Percentiles rank a stretch among this genome's conserved stretches.
phyloP scores from a whole-genome alignment of 2,329 filamentous ascomycete genomes.

The Diaporthe citrichinensis region DNA sequence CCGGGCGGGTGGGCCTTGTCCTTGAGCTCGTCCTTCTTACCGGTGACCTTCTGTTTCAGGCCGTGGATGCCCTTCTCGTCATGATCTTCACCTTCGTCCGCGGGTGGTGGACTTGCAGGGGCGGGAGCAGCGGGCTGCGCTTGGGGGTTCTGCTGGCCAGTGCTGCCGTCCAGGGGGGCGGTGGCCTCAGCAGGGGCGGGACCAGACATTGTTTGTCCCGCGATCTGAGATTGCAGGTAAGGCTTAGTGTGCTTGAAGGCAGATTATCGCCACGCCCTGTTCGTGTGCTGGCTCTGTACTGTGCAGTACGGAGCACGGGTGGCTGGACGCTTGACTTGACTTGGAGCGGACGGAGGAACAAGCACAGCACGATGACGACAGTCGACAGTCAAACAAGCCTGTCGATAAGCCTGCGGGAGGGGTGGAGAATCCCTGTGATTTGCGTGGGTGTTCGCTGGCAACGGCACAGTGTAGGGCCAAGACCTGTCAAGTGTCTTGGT shows the following conservation, averaged over 20 bases:
- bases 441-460: conserved; percentile 1
- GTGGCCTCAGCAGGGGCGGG: conserved; percentile 18
- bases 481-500: conserved; percentile 33
- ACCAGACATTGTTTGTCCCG: conserved; percentile 36
- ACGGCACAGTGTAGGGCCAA: conserved; percentile 25
- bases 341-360: conserved; percentile 10
- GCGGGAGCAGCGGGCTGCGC: background rate
- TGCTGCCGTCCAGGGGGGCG: conserved; percentile 9
- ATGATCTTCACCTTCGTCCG: background rate
- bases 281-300: background rate
- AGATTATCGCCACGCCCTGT: conserved; percentile 33
- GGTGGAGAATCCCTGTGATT: conserved; percentile 24
- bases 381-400: conserved; percentile 2
- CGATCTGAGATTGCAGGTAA: conserved; percentile 10
- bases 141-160: conserved; percentile 1
- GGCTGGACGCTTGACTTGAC: conserved; percentile 31
- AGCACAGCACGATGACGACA: conserved; percentile 35
- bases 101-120: background rate
- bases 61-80: conserved; percentile 40
- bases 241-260: conserved; percentile 1
- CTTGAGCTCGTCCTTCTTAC: conserved; percentile 56
- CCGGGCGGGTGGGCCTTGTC: conserved; percentile 72
- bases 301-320: conserved; percentile 11
- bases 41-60: conserved; percentile 53
- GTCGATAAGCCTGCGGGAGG: conserved; percentile 19